These are phyloP conservation scores for Dothistroma septosporum DNA, from an alignment of 2,329 filamentous ascomycete genomes.

Conservation along the genomic window DNA sequence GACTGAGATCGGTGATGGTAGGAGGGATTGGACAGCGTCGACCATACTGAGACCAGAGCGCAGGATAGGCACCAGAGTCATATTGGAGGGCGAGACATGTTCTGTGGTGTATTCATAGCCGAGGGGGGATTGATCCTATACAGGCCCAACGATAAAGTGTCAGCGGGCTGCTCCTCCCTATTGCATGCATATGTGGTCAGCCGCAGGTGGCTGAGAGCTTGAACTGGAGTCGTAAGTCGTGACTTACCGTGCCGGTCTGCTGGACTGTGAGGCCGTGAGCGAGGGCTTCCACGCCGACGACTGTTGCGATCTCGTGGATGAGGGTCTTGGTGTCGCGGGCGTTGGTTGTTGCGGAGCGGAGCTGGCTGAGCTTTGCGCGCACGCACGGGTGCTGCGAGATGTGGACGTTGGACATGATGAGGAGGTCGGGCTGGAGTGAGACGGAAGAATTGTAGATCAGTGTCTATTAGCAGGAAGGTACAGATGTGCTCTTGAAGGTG, in stretches of 20 bases:
- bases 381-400: conserved; percentile 83
- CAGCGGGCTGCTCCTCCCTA: conserved; percentile 7
- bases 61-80: conserved; percentile 88
- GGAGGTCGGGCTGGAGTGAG: not conserved
- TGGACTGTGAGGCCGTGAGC: conserved; percentile 56
- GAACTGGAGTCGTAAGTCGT: conserved; percentile 13
- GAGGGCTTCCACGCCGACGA: conserved; percentile 79
- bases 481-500: not conserved
- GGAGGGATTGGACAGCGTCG: conserved; percentile 76
- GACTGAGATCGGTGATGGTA: conserved; percentile 73
- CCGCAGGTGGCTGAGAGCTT: conserved; percentile 20
- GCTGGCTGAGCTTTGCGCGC: conserved; percentile 80
- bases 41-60: conserved; percentile 89
- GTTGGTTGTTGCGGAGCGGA: conserved; percentile 67
- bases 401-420: conserved; percentile 53
- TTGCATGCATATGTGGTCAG: conserved; percentile 19
- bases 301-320: conserved; percentile 79
- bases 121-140: conserved; percentile 71
- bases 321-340: conserved; percentile 74
- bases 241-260: conserved; percentile 61
- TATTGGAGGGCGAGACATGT: conserved; percentile 58
- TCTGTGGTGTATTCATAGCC: conserved; percentile 69
- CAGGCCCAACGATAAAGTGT: conserved; percentile 3
- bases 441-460: not conserved
- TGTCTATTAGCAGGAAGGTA: not conserved